Evolutionary conservation across 2,329 filamentous ascomycete genomes (phyloP).

Genomic region (Leptodontidium sp.): DNA sequence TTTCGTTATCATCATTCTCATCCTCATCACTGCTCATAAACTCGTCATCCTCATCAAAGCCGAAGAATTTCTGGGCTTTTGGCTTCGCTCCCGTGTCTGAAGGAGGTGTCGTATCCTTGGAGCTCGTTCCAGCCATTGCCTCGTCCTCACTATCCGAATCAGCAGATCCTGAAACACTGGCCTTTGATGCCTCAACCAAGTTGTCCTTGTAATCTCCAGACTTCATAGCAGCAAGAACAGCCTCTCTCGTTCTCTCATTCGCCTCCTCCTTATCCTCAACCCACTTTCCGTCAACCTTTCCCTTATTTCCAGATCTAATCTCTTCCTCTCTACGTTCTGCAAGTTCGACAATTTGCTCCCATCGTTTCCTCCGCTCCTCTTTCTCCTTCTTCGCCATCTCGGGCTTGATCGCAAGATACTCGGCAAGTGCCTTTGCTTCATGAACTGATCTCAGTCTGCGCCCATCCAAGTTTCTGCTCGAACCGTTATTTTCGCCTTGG

Average conservation of each 20-base stretch:
- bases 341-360: constrained; percentile 87
- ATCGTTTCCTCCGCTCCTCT: constrained; percentile 82
- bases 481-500: constrained; percentile 84
- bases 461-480: constrained; percentile 92
- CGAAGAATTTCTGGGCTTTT: constrained; percentile 65
- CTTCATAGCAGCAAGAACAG: constrained; percentile 75
- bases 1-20: constrained; percentile 31
- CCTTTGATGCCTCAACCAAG: constrained; percentile 52
- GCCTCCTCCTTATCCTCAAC: constrained; percentile 94
- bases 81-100: constrained; percentile 51
- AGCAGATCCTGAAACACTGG: constrained; percentile 50
- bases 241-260: constrained; percentile 81
- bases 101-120: constrained; percentile 57
- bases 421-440: constrained; percentile 93
- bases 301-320: constrained; percentile 75
- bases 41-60: constrained; percentile 82
- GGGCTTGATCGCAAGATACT: constrained; percentile 94
- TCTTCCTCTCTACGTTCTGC: constrained; percentile 87
- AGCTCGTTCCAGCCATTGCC: constrained; percentile 41
- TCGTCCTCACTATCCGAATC: constrained; percentile 46
- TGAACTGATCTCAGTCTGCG: constrained; percentile 89
- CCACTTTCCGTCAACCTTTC: constrained; percentile 87
- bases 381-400: constrained; percentile 97
- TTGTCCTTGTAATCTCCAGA: constrained; percentile 69
- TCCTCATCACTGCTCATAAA: constrained; percentile 75